phyloP scores from a whole-genome alignment of 805 yeast genomes.

The Hanseniaspora clermontiae region DNA sequence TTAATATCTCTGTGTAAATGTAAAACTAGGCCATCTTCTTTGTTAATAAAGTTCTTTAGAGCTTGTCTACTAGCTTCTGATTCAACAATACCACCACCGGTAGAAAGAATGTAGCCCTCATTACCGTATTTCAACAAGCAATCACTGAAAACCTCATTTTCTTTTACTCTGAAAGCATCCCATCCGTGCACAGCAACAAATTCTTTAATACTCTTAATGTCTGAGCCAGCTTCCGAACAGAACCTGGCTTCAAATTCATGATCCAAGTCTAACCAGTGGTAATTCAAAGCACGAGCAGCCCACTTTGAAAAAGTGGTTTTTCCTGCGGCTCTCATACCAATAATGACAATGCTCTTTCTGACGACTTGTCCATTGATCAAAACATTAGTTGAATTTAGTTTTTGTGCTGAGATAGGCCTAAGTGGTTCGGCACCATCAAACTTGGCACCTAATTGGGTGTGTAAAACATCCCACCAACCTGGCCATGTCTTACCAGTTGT shows the following conservation, averaged over 20 bases:
- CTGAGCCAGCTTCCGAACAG: conserved; percentile 15
- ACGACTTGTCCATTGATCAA: conserved; percentile 14
- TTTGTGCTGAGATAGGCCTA: conserved; percentile 15
- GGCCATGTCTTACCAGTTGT: conserved; percentile 99
- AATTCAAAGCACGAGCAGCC: conserved; percentile 59
- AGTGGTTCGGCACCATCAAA: conserved; percentile 60
- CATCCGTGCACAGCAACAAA: conserved; percentile 61
- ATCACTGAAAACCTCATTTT: conserved; percentile 43
- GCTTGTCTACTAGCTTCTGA: conserved; percentile 49
- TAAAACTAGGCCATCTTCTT: conserved; percentile 63
- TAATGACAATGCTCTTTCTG: conserved; percentile 48
- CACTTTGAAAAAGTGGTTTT: conserved; percentile 76
- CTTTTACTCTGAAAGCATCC: conserved; percentile 72
- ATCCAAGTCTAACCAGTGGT: conserved; percentile 65
- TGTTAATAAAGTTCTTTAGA: conserved; percentile 39
- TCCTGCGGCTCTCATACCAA: conserved; percentile 98
- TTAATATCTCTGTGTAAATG: conserved; percentile 82
- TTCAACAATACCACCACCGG: conserved; percentile 96
- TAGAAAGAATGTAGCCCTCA: conserved; percentile 60
- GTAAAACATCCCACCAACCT: conserved; percentile 97
- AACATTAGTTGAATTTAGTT: neutral
- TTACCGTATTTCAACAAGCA: conserved; percentile 29
- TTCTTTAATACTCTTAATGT: conserved; percentile 38
- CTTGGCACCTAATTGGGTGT: conserved; percentile 47
- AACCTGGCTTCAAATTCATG: conserved; percentile 46